These are phyloP conservation scores for Quercus alba DNA, from an alignment of 306 rosid species.

Conservation along the genomic window DNA sequence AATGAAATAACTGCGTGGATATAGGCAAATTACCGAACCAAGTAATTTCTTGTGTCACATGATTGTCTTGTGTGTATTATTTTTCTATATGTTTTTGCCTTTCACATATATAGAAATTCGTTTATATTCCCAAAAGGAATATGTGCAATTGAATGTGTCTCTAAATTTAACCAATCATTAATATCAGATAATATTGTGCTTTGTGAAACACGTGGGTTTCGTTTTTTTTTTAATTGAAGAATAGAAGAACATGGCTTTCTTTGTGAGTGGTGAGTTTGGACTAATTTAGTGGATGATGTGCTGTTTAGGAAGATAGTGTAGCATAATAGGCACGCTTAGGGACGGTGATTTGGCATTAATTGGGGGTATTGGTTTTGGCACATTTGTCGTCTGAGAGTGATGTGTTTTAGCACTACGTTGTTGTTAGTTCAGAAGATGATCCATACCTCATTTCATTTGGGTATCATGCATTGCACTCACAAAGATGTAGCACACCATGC, in stretches of 20 bases:
- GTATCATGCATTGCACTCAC: too few relatives aligned
- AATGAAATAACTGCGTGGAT: rapidly evolving
- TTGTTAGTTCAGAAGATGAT: neutral
- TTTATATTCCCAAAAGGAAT: too few relatives aligned
- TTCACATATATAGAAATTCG: rapidly evolving
- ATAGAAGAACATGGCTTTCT: neutral
- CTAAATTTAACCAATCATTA: too few relatives aligned
- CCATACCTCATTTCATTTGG: too few relatives aligned
- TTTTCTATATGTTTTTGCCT: too few relatives aligned
- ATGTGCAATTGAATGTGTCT: too few relatives aligned
- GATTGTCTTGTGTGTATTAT: too few relatives aligned
- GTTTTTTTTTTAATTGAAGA: too few relatives aligned
- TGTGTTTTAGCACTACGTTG: neutral
- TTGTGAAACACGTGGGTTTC: neutral
- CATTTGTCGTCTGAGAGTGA: conserved; percentile 27
- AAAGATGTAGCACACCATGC: too few relatives aligned
- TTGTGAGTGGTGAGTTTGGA: conserved; percentile 14
- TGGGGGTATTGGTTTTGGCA: conserved; percentile 26
- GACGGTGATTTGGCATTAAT: conserved; percentile 12
- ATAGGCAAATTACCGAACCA: too few relatives aligned
- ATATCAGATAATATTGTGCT: neutral
- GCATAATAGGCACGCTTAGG: neutral
- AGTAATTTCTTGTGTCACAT: too few relatives aligned
- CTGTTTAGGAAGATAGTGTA: conserved; percentile 46
- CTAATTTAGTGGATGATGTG: conserved; percentile 55